These are phyloP conservation scores for Gyromitra esculenta DNA, from an alignment of 2,329 filamentous ascomycete species.

Conservation along the genomic window DNA sequence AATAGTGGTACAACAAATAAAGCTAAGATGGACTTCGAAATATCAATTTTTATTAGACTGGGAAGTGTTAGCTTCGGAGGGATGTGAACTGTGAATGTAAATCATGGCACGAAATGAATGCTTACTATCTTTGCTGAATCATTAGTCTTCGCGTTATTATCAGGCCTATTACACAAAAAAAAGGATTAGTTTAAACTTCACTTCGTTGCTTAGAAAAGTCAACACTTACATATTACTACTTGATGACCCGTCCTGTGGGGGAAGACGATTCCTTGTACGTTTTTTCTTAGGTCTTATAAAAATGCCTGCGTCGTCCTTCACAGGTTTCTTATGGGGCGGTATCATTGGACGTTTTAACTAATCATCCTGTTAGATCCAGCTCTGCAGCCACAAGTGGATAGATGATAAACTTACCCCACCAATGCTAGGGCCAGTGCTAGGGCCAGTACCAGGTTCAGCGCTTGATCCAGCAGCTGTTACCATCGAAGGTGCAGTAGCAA, in stretches of 20 bases:
- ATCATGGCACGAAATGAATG: neutral
- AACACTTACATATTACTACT: slow-evolving; percentile 30
- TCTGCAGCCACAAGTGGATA: neutral
- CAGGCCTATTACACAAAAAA: slow-evolving; percentile 22
- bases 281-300: slow-evolving; percentile 37
- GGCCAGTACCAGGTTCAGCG: neutral
- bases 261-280: slow-evolving; percentile 6
- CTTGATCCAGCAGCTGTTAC: slow-evolving; percentile 3
- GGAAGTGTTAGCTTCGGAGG: slow-evolving; percentile 12
- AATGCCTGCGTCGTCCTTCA: slow-evolving; percentile 24
- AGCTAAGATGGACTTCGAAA: neutral
- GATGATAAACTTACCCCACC: slow-evolving; percentile 27
- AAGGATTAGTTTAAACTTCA: slow-evolving; percentile 9
- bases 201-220: neutral
- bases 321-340: slow-evolving; percentile 12
- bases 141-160: slow-evolving; percentile 3
- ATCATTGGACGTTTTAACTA: slow-evolving; percentile 15
- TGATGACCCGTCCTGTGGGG: slow-evolving; percentile 5
- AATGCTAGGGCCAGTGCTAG: neutral
- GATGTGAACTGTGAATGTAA: neutral
- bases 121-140: slow-evolving; percentile 29
- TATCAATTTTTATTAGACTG: slow-evolving; percentile 30
- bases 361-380: slow-evolving; percentile 6
- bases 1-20: slow-evolving; percentile 20
- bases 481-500: neutral